Evolutionary conservation across 176 grass and related monocot species (phyloP).

Genomic region (Triticum timopheevii): DNA sequence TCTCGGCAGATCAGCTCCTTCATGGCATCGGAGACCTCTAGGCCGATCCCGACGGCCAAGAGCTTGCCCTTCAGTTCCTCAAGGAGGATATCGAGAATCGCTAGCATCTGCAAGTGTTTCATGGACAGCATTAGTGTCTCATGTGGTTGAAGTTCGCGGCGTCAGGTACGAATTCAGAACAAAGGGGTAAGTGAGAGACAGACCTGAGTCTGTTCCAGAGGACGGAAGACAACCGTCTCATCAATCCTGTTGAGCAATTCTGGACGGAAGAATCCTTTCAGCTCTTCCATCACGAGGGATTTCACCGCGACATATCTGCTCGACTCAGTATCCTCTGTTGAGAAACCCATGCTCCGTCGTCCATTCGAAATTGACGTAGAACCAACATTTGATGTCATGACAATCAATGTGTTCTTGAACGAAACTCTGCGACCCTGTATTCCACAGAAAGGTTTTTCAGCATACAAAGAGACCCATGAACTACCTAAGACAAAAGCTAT

Average conservation of each 20-base stretch:
- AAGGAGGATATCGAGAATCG: slow-evolving; percentile 86
- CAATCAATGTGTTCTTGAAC: slow-evolving; percentile 99
- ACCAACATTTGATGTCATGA: slow-evolving; percentile 96
- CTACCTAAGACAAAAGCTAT: neutral
- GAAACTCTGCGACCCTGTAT: slow-evolving; percentile 89
- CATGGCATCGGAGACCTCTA: slow-evolving; percentile 75
- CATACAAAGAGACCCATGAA: neutral
- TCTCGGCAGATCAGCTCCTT: slow-evolving; percentile 69
- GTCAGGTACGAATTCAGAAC: neutral
- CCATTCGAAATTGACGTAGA: slow-evolving; percentile 82
- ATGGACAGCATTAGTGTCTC: slow-evolving; percentile 10
- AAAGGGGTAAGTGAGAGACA: slow-evolving; percentile 29
- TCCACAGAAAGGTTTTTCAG: slow-evolving; percentile 27
- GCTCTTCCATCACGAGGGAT: slow-evolving; percentile 75
- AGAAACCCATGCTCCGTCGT: slow-evolving; percentile 76
- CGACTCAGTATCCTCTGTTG: slow-evolving; percentile 57
- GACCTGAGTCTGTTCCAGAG: slow-evolving; percentile 82
- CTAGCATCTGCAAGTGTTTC: slow-evolving; percentile 67
- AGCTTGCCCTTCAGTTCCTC: slow-evolving; percentile 83
- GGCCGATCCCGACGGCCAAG: slow-evolving; percentile 53
- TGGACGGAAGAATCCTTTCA: slow-evolving; percentile 90
- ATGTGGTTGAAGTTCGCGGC: neutral
- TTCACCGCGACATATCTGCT: slow-evolving; percentile 76
- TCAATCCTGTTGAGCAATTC: slow-evolving; percentile 97
- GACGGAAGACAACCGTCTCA: slow-evolving; percentile 91